Evolutionary conservation across 352 stramenopile species (phyloP).

Genomic region (Pythium pectinolyticum): DNA sequence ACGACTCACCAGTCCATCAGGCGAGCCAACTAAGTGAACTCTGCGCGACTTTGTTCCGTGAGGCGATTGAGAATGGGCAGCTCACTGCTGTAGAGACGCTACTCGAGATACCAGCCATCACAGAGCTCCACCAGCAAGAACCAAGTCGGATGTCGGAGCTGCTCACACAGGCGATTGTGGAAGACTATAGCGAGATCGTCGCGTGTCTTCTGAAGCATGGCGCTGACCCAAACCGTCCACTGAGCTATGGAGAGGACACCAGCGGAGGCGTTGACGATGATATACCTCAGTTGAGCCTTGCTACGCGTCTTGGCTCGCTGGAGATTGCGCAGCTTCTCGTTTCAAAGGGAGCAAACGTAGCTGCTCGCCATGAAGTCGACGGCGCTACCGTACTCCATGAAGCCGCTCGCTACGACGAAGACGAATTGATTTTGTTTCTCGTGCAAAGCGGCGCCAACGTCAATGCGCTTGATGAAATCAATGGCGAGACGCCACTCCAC

Average conservation of each 20-base stretch:
- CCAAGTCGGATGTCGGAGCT: background rate
- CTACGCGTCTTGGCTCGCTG: conserved; percentile 16
- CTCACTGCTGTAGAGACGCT: background rate
- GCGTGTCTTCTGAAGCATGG: conserved; percentile 18
- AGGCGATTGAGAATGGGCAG: conserved; percentile 24
- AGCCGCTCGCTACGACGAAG: conserved; percentile 21
- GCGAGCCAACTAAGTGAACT: conserved; percentile 8
- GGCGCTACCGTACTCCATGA: conserved; percentile 22
- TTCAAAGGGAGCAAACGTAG: conserved; percentile 16
- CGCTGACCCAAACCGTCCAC: conserved; percentile 14
- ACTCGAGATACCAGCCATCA: background rate
- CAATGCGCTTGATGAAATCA: conserved; percentile 4
- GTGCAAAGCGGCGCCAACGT: conserved; percentile 16
- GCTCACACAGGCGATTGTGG: conserved; percentile 9
- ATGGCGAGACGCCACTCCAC: conserved; percentile 28
- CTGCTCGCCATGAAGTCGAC: background rate
- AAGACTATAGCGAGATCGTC: conserved; percentile 26
- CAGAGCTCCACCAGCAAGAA: background rate
- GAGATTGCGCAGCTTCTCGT: conserved; percentile 28
- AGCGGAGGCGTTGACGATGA: too few relatives aligned
- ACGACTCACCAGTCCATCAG: background rate
- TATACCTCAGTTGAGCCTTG: conserved; percentile 11
- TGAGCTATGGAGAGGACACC: background rate
- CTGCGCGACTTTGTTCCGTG: conserved; percentile 11
- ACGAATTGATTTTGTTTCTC: conserved; percentile 22